Evolutionary conservation across 2,329 filamentous ascomycete species (phyloP).

Genomic region (Allantophomopsis cytisporea): DNA sequence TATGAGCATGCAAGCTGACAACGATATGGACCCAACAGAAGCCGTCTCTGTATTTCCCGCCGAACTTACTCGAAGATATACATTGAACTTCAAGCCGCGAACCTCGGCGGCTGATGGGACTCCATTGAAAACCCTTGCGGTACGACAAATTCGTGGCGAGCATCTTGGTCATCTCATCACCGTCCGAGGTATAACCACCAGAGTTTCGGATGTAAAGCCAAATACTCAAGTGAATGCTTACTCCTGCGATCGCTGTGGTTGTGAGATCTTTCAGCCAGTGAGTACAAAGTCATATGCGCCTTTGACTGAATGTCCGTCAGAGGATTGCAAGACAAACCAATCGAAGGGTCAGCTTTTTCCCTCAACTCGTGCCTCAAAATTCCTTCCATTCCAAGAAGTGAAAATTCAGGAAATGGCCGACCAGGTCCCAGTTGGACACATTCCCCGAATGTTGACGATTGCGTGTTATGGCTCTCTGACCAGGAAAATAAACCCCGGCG

Average conservation of each 20-base stretch:
- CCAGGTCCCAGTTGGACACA: constrained; percentile 95
- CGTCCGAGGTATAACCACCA: constrained; percentile 82
- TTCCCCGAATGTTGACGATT: constrained; percentile 80
- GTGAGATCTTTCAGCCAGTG: constrained; percentile 94
- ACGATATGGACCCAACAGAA: constrained; percentile 46
- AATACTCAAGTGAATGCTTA: constrained; percentile 97
- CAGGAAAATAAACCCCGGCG: constrained; percentile 80
- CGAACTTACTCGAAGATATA: constrained; percentile 86
- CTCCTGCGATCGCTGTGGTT: constrained; percentile 90
- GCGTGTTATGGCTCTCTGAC: constrained; percentile 81
- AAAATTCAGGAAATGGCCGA: constrained; percentile 99
- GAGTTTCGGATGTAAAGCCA: constrained; percentile 96
- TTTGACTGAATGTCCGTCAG: constrained; percentile 72
- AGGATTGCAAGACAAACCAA: constrained; percentile 83
- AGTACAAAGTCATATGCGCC: constrained; percentile 84
- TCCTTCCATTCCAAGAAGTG: constrained; percentile 93
- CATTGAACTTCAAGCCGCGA: constrained; percentile 87
- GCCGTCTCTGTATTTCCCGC: constrained; percentile 75
- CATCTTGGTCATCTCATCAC: constrained; percentile 91
- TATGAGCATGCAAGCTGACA: constrained; percentile 52
- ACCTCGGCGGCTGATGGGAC: constrained; percentile 54
- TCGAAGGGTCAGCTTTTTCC: constrained; percentile 87
- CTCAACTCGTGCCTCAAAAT: constrained; percentile 93
- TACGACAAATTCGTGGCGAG: constrained; percentile 83
- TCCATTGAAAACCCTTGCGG: constrained; percentile 58